Evolutionary conservation across 495 filamentous ascomycete species (phyloP), one percentile per base, ranked within the genome.

Genomic region (Neurospora cerealis): DNA sequence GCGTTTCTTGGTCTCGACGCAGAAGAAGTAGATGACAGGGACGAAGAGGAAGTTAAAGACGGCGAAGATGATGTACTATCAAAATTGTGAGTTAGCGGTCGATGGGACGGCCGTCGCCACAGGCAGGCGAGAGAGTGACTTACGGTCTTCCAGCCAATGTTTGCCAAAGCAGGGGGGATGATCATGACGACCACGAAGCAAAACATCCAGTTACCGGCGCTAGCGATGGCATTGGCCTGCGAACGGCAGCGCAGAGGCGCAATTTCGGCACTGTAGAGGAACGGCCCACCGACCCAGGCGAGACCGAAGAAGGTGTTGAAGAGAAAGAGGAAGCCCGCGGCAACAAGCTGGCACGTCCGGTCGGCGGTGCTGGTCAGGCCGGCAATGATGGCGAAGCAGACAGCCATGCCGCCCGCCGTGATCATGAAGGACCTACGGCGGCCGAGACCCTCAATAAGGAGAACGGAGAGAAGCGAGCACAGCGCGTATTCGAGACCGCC

Each of bases 401-500:
- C 42, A 4, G 8, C 42, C 42, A 46, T 46, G 42, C 42, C 42
- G n/a, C 19, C 42, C 3, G 42, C 42, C 6, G 42, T 46, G 42
- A 46, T 46, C 19, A 46, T 46, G 42, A 46, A 46, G n/a, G 42
- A 46, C 19, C 42, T 79, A 2, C 82, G 74, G 6, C 82, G 74
- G 6, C 82, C 82, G 42, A 79, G 73, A 9, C 76, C 74, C 48
- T 81, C 78, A 2, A 81, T 76, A 0, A 77, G 78, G 17, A 78
- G 75, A 11, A 79, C 77, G 37, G 76, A 75, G 39, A 78, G 74
- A 4, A 78, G 79, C 32, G 78, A 80, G n/a, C 79, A 75, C 10
- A 82, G 38, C 1, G 76, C 73, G 66, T 79, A 77, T 24, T 73
- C 77, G 15, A 76, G 71, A 48, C 76, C 74, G n/a, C 77, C 75